Base-by-base conservation (phyloP, 2,329 filamentous ascomycete genomes). In the Rachicladosporium sp. region DNA sequence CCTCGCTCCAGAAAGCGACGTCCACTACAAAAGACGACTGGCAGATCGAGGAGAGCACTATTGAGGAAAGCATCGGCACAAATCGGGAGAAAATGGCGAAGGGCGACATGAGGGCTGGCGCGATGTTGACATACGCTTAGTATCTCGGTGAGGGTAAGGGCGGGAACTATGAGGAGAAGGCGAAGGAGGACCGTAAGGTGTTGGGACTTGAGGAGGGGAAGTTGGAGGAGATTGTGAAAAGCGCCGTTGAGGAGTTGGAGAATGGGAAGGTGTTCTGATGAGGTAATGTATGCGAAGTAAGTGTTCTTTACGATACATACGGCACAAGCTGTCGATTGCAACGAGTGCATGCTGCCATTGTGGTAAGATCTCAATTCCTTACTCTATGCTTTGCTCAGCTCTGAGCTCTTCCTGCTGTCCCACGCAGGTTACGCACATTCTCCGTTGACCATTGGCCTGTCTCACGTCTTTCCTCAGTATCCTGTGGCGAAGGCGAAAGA, bases 31-130 rank as follows among this genome's bases (percentile, higher is more conserved):
- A 59, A 31, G 39, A 36, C 2, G 62, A 66, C 15, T 66, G 62
- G 63, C 53, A 40, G 2, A 52, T 64, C 4, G 42, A 32, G 1
- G 42, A 45, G 8, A 44, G 45, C 9, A 30, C 41, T 0, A 42
- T 50, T 3, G 49, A 57, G 31, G 56, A 71, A 50, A 65, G 74
- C 23, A 72, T 67, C 42, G 53, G 59, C 40, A 27, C 23, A 8
- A 27, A 27, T 8, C 5, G 23, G 23, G 23, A 27, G 23, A 27
- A 27, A 8, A 35, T 80, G 3, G 54, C 66, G 43, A 41, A 45
- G 8, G 69, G 65, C 27, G 65, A 67, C 13, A 48, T 39, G 40
- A 52, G 46, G n/a, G 76, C 63, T 13, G 46, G 39, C 5, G 40
- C 39, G 8, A 46, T 42, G 2, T 29, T 51, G 33, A 44, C 46